Base-by-base conservation (phyloP, 2,329 filamentous ascomycete genomes). In the Venturiaceae sp. region DNA sequence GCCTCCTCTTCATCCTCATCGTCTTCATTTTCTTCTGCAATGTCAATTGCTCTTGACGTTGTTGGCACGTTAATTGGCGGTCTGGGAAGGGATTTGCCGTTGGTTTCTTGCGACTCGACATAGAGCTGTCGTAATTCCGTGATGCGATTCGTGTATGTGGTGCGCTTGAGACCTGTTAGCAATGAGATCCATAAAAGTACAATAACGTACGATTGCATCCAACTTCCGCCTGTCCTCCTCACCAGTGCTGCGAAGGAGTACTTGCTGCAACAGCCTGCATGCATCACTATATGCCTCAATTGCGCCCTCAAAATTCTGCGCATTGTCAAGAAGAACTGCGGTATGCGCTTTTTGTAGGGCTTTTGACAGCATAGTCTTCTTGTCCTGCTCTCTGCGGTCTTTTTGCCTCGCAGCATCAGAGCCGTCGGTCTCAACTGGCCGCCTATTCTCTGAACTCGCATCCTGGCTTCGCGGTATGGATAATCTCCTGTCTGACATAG, bases 321-420 rank as follows among this genome's bases (percentile, higher is more conserved):
- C 91, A 80, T 96, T 97, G 74, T 99, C 94, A 41, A 99, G 82
- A 64, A 96, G 82, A 28, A 99, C 94, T 23, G 94, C 94, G 13
- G 90, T 92, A 68, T 99, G 96, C 54, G 94, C 94, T 74, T 96
- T 96, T 69, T 95, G 88, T 58, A 99, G 77, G 0, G 94, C 94
- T 65, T 88, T 89, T n/a, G 92, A 96, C 36, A 99, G 80, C 92
- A 97, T 97, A 11, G 86, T 88, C 76, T 96, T 97, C 70, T 97
- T 79, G 64, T 79, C 77, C 64, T 73, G 76, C 60, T 79, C 77
- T 55, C 72, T 68, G 60, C 70, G 69, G 62, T 77, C 76, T 53
- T 72, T 69, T 6, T 69, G 69, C 61, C 72, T 36, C n/a, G 16
- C 34, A 54, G 46, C n/a, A 16, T 54, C 46, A 16, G 33, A 82